Conservation (phyloP, 2,329 filamentous ascomycete species). For the Blastomyces parvus region DNA sequence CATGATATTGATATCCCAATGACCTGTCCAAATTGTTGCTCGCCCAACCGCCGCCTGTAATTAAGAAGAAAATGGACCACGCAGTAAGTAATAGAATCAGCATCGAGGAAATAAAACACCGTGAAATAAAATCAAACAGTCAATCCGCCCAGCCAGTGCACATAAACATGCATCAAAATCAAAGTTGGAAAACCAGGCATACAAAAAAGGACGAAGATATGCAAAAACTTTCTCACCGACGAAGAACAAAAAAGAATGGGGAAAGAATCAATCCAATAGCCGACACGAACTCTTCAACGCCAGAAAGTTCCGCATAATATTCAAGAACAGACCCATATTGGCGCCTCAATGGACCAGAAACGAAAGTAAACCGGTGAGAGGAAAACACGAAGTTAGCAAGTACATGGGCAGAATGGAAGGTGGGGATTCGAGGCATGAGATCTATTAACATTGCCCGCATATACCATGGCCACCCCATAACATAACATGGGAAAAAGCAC, state of each 20-base stretch:
- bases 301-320: not conserved
- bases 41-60: not conserved
- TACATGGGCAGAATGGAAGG: slow-evolving; percentile 3
- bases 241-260: not conserved
- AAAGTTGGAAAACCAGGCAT: not conserved
- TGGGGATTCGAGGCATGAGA: not conserved
- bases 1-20: not conserved
- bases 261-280: not conserved
- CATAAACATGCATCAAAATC: not conserved
- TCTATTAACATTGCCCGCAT: slow-evolving; percentile 3
- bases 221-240: not conserved
- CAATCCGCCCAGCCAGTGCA: not conserved
- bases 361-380: not conserved
- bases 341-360: not conserved
- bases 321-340: not conserved
- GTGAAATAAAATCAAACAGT: not conserved
- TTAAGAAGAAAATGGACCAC: slow-evolving; percentile 2
- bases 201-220: not conserved
- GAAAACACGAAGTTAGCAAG: not conserved
- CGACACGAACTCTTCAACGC: not conserved
- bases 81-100: not conserved
- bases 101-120: not conserved
- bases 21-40: slow-evolving; percentile 3
- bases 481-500: not conserved
- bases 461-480: not conserved